Percentiles rank a stretch among this genome's conserved stretches.
phyloP scores from a whole-genome alignment of 441 rosid genomes.

The Eutrema salsugineum region DNA sequence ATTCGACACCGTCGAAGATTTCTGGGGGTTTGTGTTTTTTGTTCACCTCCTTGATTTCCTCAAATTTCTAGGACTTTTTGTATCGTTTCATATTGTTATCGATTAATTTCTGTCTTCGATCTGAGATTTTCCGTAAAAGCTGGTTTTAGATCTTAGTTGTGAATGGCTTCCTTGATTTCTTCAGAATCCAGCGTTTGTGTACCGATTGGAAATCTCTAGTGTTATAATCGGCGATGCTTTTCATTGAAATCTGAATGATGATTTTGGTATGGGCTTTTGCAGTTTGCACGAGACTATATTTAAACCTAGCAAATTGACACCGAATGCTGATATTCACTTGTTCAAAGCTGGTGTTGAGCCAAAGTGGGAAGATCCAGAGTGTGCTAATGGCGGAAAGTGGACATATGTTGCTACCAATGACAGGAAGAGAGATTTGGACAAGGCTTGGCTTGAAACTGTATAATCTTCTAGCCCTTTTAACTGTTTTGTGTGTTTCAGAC shows the following conservation, averaged over 20 bases:
- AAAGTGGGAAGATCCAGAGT: constrained; percentile 78
- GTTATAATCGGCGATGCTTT: neutral
- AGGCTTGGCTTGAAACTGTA: constrained; percentile 69
- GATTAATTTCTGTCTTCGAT: neutral
- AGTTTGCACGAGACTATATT: constrained; percentile 80
- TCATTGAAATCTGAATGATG: neutral
- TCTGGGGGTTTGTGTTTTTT: constrained; percentile 61
- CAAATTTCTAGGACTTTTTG: neutral
- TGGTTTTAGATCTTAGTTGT: neutral
- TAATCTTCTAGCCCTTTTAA: neutral
- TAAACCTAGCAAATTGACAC: constrained; percentile 55
- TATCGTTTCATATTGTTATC: neutral
- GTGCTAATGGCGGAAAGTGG: constrained; percentile 76
- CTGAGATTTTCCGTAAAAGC: neutral
- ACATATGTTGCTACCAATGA: constrained; percentile 45
- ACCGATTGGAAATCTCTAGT: too few species aligned
- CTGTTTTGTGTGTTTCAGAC: neutral
- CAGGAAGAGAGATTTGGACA: constrained; percentile 45
- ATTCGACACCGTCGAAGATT: constrained; percentile 90
- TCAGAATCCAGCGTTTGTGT: too few species aligned
- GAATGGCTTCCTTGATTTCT: neutral
- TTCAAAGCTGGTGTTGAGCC: constrained; percentile 68
- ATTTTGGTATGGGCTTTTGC: constrained; percentile 4
- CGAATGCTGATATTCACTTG: constrained; percentile 55
- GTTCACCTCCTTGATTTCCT: neutral